Evolutionary conservation across 2,329 filamentous ascomycete species (phyloP), one percentile per base, ranked within the genome.

Genomic region (Aplosporella prunicola): DNA sequence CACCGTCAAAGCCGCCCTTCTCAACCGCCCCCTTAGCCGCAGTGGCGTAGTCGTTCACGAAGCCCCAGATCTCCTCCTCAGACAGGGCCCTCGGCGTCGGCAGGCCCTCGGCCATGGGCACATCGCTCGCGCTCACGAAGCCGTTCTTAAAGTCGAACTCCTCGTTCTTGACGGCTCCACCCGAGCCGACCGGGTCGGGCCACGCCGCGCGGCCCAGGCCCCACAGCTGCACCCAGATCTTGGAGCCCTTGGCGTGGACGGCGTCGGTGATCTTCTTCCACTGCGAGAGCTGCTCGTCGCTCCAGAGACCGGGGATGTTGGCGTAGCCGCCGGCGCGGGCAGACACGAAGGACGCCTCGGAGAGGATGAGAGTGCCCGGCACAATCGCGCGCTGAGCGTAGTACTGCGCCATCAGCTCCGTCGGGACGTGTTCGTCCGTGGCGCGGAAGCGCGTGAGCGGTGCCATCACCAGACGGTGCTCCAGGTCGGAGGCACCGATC

Each of bases 201-300:
- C 62, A 54, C 0, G 71, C 71, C 3, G 68, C 66, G 3, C 79
- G 69, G 4, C 80, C 78, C 5, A 75, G 60, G 0, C 67, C 69
- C 66, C 75, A 81, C 0, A 83, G 61, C 50, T 83, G 80, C 3
- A 67, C 53, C 56, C 66, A 80, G 35, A 82, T 76, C 50, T 66
- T 74, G 15, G 66, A 69, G 6, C 72, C 72, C 47, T 78, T 78
- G 15, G 62, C 63, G 52, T 84, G 80, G 0, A 83, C 75, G 1
- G 69, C 72, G 20, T 75, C 68, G 2, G 72, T 76, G 26, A 82
- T 59, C 10, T 66, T 57, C 44, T 68, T 73, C 79, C 78, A 83
- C 0, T 63, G 70, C 1, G 62, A 64, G 27, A 79, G 64, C 42
- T 80, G 75, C 11, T 62, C 65, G 9, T 49, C 39, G 10, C 34